Percentiles rank a stretch among this genome's conserved stretches.
Evolutionary conservation across 169 alveolate species (phyloP).

Genomic region (Cryptosporidium xiaoi): DNA sequence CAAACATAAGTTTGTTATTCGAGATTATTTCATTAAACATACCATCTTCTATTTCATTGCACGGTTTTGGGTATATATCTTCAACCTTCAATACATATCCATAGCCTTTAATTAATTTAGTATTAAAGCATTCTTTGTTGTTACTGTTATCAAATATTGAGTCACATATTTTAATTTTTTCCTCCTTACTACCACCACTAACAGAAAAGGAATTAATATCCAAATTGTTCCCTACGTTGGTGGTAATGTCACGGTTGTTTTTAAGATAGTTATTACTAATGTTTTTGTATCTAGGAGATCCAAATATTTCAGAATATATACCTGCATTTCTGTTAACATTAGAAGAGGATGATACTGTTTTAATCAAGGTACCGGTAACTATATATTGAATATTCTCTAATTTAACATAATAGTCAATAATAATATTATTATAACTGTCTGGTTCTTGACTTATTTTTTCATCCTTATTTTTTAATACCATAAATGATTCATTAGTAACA

Average conservation of each 20-base stretch:
- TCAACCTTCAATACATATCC: conserved; percentile 27
- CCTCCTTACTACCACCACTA: background rate
- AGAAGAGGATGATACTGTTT: background rate
- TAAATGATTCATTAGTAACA: conserved; percentile 38
- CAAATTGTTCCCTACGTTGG: no score
- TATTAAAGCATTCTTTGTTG: background rate
- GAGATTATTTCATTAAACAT: background rate
- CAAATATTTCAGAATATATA: no score
- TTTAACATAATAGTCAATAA: conserved; percentile 12
- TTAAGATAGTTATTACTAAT: no score
- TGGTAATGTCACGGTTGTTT: no score
- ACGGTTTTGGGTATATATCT: conserved; percentile 45
- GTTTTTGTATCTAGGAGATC: no score
- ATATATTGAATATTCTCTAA: conserved; percentile 30
- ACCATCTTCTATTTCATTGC: conserved; percentile 11
- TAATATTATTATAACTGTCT: conserved; percentile 13
- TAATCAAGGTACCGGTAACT: conserved; percentile 13
- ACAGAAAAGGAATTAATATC: no score
- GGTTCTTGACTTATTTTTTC: conserved; percentile 4
- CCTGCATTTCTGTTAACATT: no score
- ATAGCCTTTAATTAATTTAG: conserved; percentile 16
- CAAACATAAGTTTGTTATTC: conserved; percentile 48
- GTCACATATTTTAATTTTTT: background rate
- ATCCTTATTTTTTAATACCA: conserved; percentile 21
- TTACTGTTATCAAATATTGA: background rate